Percentiles rank a stretch among this genome's conserved stretches.
Conservation (phyloP, 129 eudicot genomes). For the Pulicaria dysenterica region DNA sequence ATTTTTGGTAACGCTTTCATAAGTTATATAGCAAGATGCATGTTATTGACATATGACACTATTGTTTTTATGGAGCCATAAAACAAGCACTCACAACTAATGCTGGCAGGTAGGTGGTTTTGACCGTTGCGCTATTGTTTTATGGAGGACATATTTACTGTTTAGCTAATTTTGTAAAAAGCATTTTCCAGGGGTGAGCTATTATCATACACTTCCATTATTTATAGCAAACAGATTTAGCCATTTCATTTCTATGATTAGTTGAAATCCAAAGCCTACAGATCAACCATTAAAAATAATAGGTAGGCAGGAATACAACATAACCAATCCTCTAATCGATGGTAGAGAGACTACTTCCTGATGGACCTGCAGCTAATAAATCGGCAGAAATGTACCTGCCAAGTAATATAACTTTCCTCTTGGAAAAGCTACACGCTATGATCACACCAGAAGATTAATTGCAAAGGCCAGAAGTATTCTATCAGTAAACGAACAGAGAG, state of each 20-base stretch:
- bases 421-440: neutral
- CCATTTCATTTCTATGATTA: neutral
- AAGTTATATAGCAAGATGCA: neutral
- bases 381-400: no score
- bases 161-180: neutral
- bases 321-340: no score
- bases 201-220: neutral
- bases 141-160: neutral
- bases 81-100: neutral
- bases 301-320: no score
- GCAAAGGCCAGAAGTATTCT: neutral
- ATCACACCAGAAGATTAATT: no score
- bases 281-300: neutral
- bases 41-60: conserved; percentile 5
- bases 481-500: no score
- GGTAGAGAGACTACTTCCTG: no score
- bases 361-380: no score
- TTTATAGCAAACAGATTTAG: neutral
- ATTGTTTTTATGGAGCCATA: neutral
- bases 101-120: neutral
- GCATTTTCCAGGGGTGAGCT: neutral
- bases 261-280: neutral
- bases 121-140: neutral
- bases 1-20: neutral
- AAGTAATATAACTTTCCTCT: neutral